phyloP scores from a whole-genome alignment of 2,329 filamentous ascomycete species.

The Colletotrichum australisinense region DNA sequence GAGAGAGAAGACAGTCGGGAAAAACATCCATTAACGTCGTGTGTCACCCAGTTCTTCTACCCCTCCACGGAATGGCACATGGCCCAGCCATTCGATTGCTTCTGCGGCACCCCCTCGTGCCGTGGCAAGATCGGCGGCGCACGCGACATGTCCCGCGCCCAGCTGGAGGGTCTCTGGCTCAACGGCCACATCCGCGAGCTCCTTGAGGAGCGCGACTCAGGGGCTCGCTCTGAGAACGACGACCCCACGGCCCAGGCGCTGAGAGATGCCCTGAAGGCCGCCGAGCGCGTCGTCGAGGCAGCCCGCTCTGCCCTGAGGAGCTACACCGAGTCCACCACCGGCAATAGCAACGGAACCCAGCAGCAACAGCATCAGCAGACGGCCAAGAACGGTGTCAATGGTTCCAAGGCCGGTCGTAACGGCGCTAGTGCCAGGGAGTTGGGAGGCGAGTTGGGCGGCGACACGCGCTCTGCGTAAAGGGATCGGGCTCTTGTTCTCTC shows the following conservation, averaged over 20 bases:
- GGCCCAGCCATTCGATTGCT: constrained; percentile 77
- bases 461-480: constrained; percentile 52
- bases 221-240: constrained; percentile 35
- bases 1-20: not conserved
- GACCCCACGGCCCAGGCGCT: constrained; percentile 57
- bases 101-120: constrained; percentile 68
- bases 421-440: constrained; percentile 53
- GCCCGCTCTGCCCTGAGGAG: constrained; percentile 55
- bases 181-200: constrained; percentile 71
- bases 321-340: constrained; percentile 47
- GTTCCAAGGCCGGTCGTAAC: constrained; percentile 29
- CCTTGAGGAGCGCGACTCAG: constrained; percentile 53
- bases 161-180: constrained; percentile 70
- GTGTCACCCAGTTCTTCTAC: constrained; percentile 73
- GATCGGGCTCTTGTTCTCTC: not conserved
- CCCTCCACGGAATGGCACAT: constrained; percentile 81
- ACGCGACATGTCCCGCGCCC: constrained; percentile 63
- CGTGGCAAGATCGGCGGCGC: constrained; percentile 73
- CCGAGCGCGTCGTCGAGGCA: constrained; percentile 59
- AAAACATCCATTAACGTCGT: not conserved
- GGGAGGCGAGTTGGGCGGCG: constrained; percentile 72
- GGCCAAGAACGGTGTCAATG: constrained; percentile 22
- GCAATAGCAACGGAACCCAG: constrained; percentile 18
- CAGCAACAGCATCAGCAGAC: constrained; percentile 2
- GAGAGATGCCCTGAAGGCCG: constrained; percentile 54